Conservation (phyloP, 1,284 basidiomycete species). For the Polyporus tsugae region DNA sequence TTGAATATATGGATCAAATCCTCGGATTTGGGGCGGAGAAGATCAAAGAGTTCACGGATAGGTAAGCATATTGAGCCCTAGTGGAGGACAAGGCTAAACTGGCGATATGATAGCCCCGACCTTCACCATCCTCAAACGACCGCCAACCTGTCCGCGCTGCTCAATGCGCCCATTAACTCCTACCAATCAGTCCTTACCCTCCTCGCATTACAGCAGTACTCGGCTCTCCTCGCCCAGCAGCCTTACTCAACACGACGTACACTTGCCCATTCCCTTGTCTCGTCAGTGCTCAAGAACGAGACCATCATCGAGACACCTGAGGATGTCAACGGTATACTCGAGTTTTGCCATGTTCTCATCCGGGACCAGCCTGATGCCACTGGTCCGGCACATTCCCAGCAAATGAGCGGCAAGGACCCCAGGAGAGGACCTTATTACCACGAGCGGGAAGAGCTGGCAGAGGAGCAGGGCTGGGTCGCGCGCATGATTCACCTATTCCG, state of each 20-base stretch:
- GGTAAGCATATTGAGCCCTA: conserved; percentile 52
- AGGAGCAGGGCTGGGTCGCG: conserved; percentile 97
- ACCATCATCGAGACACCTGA: conserved; percentile 91
- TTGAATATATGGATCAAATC: conserved; percentile 96
- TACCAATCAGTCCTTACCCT: conserved; percentile 94
- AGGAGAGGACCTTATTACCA: conserved; percentile 64
- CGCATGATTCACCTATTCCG: conserved; percentile 95
- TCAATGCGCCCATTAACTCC: conserved; percentile 92
- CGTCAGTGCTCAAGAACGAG: conserved; percentile 93
- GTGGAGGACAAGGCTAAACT: not conserved
- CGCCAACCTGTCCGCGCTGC: conserved; percentile 86
- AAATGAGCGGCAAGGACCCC: conserved; percentile 55
- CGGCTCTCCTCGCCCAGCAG: conserved; percentile 82
- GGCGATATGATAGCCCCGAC: conserved; percentile 67
- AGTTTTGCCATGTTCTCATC: conserved; percentile 90
- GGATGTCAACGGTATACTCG: conserved; percentile 91
- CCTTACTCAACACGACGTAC: conserved; percentile 89
- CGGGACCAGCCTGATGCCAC: conserved; percentile 85
- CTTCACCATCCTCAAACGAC: conserved; percentile 88
- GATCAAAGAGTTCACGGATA: conserved; percentile 83
- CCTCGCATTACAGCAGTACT: conserved; percentile 90
- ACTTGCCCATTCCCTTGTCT: conserved; percentile 91
- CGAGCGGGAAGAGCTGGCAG: conserved; percentile 90
- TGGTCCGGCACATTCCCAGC: conserved; percentile 42
- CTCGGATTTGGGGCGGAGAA: conserved; percentile 88